phyloP scores from a whole-genome alignment of 169 alveolate genomes.

The Plasmodium blacklocki region DNA sequence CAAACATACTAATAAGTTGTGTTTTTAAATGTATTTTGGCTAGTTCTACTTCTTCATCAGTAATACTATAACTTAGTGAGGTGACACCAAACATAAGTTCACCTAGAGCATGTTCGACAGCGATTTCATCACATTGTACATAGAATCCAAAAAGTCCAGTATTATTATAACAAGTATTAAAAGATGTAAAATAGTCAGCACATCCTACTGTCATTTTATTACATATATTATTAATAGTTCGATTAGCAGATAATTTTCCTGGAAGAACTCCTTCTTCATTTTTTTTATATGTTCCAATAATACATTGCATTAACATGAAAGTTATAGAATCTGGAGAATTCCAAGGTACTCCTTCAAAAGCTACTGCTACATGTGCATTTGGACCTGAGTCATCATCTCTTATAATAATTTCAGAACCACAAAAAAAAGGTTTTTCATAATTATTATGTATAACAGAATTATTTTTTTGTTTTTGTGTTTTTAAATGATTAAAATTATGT shows the following conservation, averaged over 20 bases:
- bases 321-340: constrained; percentile 94
- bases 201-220: constrained; percentile 89
- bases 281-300: constrained; percentile 92
- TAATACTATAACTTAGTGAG: constrained; percentile 85
- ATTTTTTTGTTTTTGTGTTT: constrained; percentile 32
- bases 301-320: constrained; percentile 94
- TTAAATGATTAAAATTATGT: constrained; percentile 29
- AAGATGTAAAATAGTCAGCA: constrained; percentile 89
- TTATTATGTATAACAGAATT: constrained; percentile 1
- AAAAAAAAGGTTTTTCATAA: constrained; percentile 83
- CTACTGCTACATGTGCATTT: constrained; percentile 92
- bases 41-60: constrained; percentile 88
- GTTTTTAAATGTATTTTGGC: constrained; percentile 86
- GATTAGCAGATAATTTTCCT: constrained; percentile 87
- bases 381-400: constrained; percentile 89
- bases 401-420: constrained; percentile 85
- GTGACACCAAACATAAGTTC: constrained; percentile 90
- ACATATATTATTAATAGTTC: constrained; percentile 86
- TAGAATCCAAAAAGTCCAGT: constrained; percentile 94
- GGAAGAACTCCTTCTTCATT: constrained; percentile 88
- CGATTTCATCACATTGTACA: constrained; percentile 89
- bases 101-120: constrained; percentile 89
- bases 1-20: constrained; percentile 86
- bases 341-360: constrained; percentile 95
- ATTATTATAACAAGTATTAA: constrained; percentile 93